These are phyloP conservation scores for Boletus subparvulus DNA, from an alignment of 768 basidiomycete species.

Conservation along the genomic window DNA sequence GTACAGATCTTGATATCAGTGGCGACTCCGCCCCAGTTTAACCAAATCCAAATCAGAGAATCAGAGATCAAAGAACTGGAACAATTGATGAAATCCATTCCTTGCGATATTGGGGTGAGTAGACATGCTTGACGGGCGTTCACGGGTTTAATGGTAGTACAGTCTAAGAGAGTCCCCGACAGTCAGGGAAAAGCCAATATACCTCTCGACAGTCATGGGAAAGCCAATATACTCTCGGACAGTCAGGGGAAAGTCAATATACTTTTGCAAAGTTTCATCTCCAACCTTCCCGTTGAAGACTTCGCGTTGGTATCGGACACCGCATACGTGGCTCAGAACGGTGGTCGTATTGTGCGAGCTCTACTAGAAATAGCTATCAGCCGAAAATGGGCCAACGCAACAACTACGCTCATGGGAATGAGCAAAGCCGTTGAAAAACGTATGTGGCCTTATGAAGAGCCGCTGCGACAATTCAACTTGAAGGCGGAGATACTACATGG, in stretches of 20 bases:
- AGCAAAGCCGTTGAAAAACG: slow-evolving; percentile 92
- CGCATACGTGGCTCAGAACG: slow-evolving; percentile 93
- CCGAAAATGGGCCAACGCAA: slow-evolving; percentile 84
- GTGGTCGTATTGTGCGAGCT: slow-evolving; percentile 90
- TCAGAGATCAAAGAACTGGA: slow-evolving; percentile 84
- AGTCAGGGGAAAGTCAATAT: slow-evolving; percentile 91
- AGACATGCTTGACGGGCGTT: background rate
- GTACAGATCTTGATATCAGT: background rate
- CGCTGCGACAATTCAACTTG: slow-evolving; percentile 77
- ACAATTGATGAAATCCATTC: slow-evolving; percentile 60
- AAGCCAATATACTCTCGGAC: slow-evolving; percentile 81
- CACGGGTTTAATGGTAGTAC: background rate
- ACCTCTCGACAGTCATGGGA: slow-evolving; percentile 51
- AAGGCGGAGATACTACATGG: slow-evolving; percentile 77
- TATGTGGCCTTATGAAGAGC: slow-evolving; percentile 94
- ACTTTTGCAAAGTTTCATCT: slow-evolving; percentile 88
- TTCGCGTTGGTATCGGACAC: slow-evolving; percentile 96
- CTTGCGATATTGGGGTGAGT: slow-evolving; percentile 78
- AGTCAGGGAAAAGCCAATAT: slow-evolving; percentile 90
- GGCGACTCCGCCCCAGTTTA: slow-evolving; percentile 56
- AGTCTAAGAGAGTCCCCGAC: too few relatives aligned
- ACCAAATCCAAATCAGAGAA: slow-evolving; percentile 93
- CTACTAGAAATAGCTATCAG: slow-evolving; percentile 93
- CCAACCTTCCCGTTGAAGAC: slow-evolving; percentile 77
- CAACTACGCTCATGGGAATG: slow-evolving; percentile 78